phyloP scores from a whole-genome alignment of 1,284 basidiomycete species.

The Blastosporella zonata region DNA sequence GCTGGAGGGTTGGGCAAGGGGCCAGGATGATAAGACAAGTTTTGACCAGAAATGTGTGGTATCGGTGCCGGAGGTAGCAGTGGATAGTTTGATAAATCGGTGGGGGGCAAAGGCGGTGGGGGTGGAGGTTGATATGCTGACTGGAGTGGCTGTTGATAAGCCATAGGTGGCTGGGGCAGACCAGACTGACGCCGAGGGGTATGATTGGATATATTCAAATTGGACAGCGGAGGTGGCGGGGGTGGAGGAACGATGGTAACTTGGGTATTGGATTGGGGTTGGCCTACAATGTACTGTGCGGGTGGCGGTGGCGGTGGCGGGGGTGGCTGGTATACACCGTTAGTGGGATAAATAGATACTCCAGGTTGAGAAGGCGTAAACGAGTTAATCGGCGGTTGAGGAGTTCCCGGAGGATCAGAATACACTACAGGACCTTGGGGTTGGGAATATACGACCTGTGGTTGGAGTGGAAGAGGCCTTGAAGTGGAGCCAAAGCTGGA shows the following conservation, averaged over 20 bases:
- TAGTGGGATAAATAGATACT: constrained; percentile 18
- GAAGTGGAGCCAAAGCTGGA: constrained; percentile 38
- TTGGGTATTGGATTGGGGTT: constrained; percentile 16
- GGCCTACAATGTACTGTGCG: constrained; percentile 22
- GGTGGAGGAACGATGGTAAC: constrained; percentile 10
- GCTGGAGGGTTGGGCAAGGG: constrained; percentile 40
- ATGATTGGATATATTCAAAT: constrained; percentile 21
- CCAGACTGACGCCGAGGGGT: constrained; percentile 19
- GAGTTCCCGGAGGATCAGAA: constrained; percentile 31
- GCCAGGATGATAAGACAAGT: constrained; percentile 37
- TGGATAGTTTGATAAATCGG: constrained; percentile 13
- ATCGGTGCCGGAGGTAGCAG: constrained; percentile 25
- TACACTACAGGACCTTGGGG: constrained; percentile 36
- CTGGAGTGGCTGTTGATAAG: constrained; percentile 30
- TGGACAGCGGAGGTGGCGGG: constrained; percentile 20
- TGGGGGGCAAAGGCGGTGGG: constrained; percentile 28
- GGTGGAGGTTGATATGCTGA: constrained; percentile 32
- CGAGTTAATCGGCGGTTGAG: constrained; percentile 22
- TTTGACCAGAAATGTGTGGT: constrained; percentile 21
- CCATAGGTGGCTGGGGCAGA: constrained; percentile 37
- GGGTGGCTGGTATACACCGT: constrained; percentile 22
- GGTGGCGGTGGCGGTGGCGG: constrained; percentile 35
- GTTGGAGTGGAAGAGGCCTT: constrained; percentile 55
- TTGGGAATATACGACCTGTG: constrained; percentile 35
- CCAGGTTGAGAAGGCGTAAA: constrained; percentile 28